Conservation (phyloP, 2,329 filamentous ascomycete species). For the Periconia digitata region DNA sequence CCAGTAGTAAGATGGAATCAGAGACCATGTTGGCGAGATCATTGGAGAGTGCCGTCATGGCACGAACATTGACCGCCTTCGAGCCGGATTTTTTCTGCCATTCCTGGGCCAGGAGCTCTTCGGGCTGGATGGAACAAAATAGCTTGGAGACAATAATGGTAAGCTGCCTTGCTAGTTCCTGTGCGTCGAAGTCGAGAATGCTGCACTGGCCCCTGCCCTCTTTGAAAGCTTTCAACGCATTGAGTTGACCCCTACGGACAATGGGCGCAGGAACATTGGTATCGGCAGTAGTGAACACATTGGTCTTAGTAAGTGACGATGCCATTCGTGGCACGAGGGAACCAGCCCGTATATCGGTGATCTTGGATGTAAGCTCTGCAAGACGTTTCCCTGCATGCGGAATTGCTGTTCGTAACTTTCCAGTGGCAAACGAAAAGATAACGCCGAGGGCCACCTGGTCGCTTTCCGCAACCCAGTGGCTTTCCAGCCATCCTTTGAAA, state of each 20-base stretch:
- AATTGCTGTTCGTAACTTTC: constrained; percentile 67
- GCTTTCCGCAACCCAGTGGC: constrained; percentile 83
- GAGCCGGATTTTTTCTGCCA: constrained; percentile 88
- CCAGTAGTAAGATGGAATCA: constrained; percentile 83
- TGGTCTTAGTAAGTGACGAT: constrained; percentile 87
- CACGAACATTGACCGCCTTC: constrained; percentile 84
- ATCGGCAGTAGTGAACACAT: constrained; percentile 70
- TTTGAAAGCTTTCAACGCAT: constrained; percentile 73
- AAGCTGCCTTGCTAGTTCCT: constrained; percentile 88
- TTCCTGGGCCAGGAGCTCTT: constrained; percentile 87
- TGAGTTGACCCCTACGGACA: constrained; percentile 75
- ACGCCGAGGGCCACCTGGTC: constrained; percentile 75
- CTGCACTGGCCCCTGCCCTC: constrained; percentile 68
- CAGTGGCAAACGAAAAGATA: constrained; percentile 79
- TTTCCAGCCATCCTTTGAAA: constrained; percentile 96
- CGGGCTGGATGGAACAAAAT: constrained; percentile 88
- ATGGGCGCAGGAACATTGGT: constrained; percentile 69
- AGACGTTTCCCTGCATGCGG: constrained; percentile 81
- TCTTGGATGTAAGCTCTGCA: constrained; percentile 75
- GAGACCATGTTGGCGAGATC: constrained; percentile 91
- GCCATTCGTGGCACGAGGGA: constrained; percentile 80
- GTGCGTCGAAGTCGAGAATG: constrained; percentile 85
- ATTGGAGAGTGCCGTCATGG: constrained; percentile 90
- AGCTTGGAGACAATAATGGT: constrained; percentile 89
- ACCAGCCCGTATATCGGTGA: constrained; percentile 67